Base-by-base conservation (phyloP, 306 rosid species). In the Fragaria iinumae region DNA sequence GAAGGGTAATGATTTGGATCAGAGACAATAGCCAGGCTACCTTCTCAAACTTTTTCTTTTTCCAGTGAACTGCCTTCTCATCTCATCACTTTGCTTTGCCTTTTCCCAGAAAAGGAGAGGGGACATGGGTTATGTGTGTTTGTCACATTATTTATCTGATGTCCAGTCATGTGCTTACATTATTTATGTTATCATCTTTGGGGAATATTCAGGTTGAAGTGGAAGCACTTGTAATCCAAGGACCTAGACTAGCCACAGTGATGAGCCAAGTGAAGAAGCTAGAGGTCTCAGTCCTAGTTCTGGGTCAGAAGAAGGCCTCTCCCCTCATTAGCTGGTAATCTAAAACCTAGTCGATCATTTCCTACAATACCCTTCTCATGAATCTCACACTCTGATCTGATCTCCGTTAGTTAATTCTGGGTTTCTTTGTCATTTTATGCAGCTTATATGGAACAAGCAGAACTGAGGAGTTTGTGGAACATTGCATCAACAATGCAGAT, bases 221-320 rank as follows among this genome's bases (percentile, higher is more conserved):
- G 71, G 99, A 95, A 80, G 96, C 90, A 56, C 86, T 95, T 71
- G 90, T 92, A 77, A 88, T 95, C 50, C 91, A 91, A 86, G 99
- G 99, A 48, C 97, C 96, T 53, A 92, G 85, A 76, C 74, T 92
- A 57, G 86, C 67, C 72, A 90, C 97, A 21, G 93, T 95, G 43
- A 84, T 85, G 75, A 91, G 91, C 86, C 99, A 92, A 72, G 99
- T 95, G 44, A 92, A 95, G 89, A 95, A 95, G 87, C 89, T 95
- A 62, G 99, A 87, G 75, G 97, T 89, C 11, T 89, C 99, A 52
- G 92, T 92, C 85, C 80, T 95, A 29, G 99, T 95, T 71, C 77
- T 95, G 38, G 99, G 97, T 71, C 99, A 92, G 89, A 95, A 88
- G 88, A 91, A 87, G 73, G 76, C 91, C 36, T 87, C 96, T 83